Conservation (phyloP, 2,329 filamentous ascomycete species). For the Aureobasidium sp. region DNA sequence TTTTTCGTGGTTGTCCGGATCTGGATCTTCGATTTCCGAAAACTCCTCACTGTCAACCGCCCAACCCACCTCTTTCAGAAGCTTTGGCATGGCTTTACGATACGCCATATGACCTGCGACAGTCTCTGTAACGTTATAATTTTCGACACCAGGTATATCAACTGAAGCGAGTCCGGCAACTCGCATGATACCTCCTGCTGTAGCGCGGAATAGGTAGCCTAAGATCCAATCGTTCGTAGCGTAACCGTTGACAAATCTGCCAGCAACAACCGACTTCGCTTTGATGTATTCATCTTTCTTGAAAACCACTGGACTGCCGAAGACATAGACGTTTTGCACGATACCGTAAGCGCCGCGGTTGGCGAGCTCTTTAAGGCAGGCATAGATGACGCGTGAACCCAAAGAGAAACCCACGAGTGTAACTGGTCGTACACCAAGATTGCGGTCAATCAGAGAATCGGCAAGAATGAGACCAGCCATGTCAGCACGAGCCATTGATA, state of each 20-base stretch:
- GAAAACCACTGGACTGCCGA: slow-evolving; percentile 84
- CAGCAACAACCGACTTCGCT: slow-evolving; percentile 75
- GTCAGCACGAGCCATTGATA: slow-evolving; percentile 87
- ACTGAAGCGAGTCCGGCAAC: slow-evolving; percentile 78
- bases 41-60: slow-evolving; percentile 89
- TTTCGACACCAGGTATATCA: slow-evolving; percentile 77
- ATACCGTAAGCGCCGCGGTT: slow-evolving; percentile 77
- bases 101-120: slow-evolving; percentile 97
- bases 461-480: slow-evolving; percentile 86
- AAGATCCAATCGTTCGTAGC: slow-evolving; percentile 96
- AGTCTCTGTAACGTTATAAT: slow-evolving; percentile 72
- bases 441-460: slow-evolving; percentile 86
- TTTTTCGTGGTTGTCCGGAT: slow-evolving; percentile 84
- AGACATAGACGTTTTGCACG: slow-evolving; percentile 91
- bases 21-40: slow-evolving; percentile 91
- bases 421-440: slow-evolving; percentile 81
- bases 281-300: slow-evolving; percentile 84
- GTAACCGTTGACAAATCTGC: slow-evolving; percentile 93
- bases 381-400: slow-evolving; percentile 85
- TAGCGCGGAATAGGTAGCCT: slow-evolving; percentile 87
- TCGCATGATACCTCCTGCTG: slow-evolving; percentile 81
- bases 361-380: slow-evolving; percentile 79
- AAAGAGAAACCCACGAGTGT: slow-evolving; percentile 94
- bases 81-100: slow-evolving; percentile 79
- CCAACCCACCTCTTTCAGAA: slow-evolving; percentile 86